Percentiles rank a stretch among this genome's conserved stretches.
Conservation (phyloP, 768 basidiomycete genomes). For the Amanita pallidorosea region DNA sequence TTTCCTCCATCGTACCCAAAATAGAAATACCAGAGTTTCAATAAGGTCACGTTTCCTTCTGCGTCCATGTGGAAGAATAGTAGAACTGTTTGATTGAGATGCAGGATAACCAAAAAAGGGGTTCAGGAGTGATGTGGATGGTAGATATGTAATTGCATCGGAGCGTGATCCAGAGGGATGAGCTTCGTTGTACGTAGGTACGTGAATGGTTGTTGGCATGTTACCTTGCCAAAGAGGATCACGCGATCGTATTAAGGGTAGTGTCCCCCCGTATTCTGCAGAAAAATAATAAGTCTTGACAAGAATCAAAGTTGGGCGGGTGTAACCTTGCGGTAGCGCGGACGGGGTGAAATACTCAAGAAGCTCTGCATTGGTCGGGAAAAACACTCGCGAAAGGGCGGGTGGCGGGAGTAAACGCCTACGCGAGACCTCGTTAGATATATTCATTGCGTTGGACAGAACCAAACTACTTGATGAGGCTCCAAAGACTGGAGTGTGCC, state of each 20-base stretch:
- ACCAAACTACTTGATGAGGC: slow-evolving; percentile 43
- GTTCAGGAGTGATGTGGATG: slow-evolving; percentile 52
- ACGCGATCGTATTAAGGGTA: slow-evolving; percentile 41
- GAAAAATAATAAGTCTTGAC: slow-evolving; percentile 6
- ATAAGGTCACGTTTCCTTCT: slow-evolving; percentile 59
- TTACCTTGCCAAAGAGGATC: slow-evolving; percentile 32
- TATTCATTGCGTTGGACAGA: slow-evolving; percentile 1
- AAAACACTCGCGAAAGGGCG: slow-evolving; percentile 54
- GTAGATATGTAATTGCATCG: slow-evolving; percentile 21
- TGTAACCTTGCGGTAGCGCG: slow-evolving; percentile 48
- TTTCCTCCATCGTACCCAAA: slow-evolving; percentile 57
- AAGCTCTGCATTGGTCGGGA: slow-evolving; percentile 47
- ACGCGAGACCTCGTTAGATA: background rate
- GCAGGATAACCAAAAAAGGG: slow-evolving; percentile 72
- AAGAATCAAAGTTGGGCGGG: slow-evolving; percentile 7
- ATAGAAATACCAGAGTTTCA: slow-evolving; percentile 48
- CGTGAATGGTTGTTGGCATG: slow-evolving; percentile 7
- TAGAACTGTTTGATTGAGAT: slow-evolving; percentile 16
- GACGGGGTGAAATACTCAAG: slow-evolving; percentile 40
- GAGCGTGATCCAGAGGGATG: slow-evolving; percentile 10
- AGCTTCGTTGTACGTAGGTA: slow-evolving; percentile 4
- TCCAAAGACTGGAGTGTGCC: slow-evolving; percentile 63
- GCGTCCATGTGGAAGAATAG: slow-evolving; percentile 45
- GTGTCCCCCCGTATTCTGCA: slow-evolving; percentile 58
- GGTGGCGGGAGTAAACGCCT: slow-evolving; percentile 55